Base-by-base conservation (phyloP, 495 filamentous ascomycete species). In the Parathielavia appendiculata region DNA sequence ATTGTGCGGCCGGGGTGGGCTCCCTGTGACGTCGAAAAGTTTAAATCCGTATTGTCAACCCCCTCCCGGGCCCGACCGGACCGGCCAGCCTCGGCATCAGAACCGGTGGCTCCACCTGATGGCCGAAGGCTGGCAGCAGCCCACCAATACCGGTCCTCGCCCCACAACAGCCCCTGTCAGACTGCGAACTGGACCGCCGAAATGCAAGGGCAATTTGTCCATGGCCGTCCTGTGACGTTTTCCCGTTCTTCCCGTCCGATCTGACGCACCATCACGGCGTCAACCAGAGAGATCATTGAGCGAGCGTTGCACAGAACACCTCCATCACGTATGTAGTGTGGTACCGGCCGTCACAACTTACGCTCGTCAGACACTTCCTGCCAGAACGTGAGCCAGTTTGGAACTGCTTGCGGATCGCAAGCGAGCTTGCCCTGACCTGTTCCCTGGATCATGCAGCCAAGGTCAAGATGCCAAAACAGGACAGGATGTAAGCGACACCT, bases 181-280 rank as follows among this genome's bases (percentile, higher is more conserved):
- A 14, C 45, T 30, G 26, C 2, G 6, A 30, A 30, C 3, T 6
- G 26, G 26, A 6, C 6, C 26, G 40, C n/a, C n/a, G 4, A 46
- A 12, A 46, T 55, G 53, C 53, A 55, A 55, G 53, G 53, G 41
- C 53, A 46, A 22, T 55, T 46, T 35, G 53, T 55, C 0, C 13
- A 3, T 2, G 16, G 26, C 40, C 8, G 8, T 54, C 20, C 40
- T 34, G 40, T 55, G 52, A 55, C 52, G 52, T 55, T 38, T 19
- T 20, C 26, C 52, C 14, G 36, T 41, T 3, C 38, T 16, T 17
- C 6, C 38, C 50, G 47, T 51, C 48, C 19, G 34, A 38, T 51
- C 49, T 51, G 35, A 50, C 47, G 49, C 49, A 39, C 19, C 14
- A 16, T 19, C 17, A 48, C 45, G n/a, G 22, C 26, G 16, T 23